These are phyloP conservation scores for Taphrina pruni DNA, from an alignment of 1,139 yeast genomes.

Conservation along the genomic window DNA sequence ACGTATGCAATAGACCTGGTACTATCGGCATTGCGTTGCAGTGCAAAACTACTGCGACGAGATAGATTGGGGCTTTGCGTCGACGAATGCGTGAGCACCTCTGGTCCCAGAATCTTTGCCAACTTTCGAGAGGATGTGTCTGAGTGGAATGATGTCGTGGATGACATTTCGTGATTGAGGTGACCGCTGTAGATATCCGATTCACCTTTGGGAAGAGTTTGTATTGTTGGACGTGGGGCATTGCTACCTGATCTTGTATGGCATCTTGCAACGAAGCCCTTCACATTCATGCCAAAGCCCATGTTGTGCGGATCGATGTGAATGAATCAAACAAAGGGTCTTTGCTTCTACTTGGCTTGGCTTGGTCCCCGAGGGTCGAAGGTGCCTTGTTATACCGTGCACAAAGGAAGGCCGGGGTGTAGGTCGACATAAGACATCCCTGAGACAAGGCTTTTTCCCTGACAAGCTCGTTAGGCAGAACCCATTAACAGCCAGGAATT, in stretches of 20 bases:
- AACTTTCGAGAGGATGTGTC: constrained; percentile 9
- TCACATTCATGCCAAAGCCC: constrained; percentile 8
- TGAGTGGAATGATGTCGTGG: constrained; percentile 12
- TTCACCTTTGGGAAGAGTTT: constrained; percentile 2
- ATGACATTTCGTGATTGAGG: background rate
- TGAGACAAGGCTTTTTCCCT: constrained; percentile 5
- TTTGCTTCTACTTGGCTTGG: no score
- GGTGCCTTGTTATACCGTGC: constrained; percentile 1
- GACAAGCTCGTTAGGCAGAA: background rate
- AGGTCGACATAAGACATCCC: constrained; percentile 11
- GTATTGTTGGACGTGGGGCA: background rate
- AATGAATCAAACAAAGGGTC: background rate
- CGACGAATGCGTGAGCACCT: constrained; percentile 3
- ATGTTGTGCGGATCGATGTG: background rate
- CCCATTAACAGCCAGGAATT: constrained; percentile 4
- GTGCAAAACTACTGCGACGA: constrained; percentile 1
- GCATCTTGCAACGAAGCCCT: constrained; percentile 7
- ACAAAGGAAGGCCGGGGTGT: constrained; percentile 7
- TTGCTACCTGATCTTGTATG: constrained; percentile 2
- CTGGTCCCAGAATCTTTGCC: constrained; percentile 10
- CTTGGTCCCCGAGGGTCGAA: background rate
- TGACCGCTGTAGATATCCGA: background rate
- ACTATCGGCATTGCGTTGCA: background rate
- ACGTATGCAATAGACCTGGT: background rate
- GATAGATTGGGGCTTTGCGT: constrained; percentile 7